Base-by-base conservation (phyloP, 2,329 filamentous ascomycete genomes). In the Apiospora phragmitis region DNA sequence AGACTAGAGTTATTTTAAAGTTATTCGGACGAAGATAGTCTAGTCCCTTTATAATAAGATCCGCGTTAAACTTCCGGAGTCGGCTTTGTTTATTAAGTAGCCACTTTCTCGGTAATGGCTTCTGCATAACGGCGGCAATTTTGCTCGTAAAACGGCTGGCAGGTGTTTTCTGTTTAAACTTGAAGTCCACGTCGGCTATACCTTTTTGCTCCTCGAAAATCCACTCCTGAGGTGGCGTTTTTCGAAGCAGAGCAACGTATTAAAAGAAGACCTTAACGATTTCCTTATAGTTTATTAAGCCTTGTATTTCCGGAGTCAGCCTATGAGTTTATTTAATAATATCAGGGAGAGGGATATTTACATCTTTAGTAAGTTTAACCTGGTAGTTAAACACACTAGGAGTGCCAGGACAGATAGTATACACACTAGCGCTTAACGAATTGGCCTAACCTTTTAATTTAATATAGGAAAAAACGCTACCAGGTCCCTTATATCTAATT, bases 391-490 rank as follows among this genome's bases (percentile, higher is more conserved):
- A 97, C 66, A 95, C 87, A 0, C 92, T 91, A 0, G 93, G 90
- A 0, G 85, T 86, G 18, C 94, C 95, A 3, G 94, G 92, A 76
- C 94, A 97, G 51, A 97, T 84, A 0, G 90, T 85, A 77, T 91
- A 91, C 9, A 90, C 88, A 45, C 94, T 94, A 49, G 94, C 93
- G 65, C 92, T 93, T 2, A 98, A 85, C 3, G 91, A 90, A 76
- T 95, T 97, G 4, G 92, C 94, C 93, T 94, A 97, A 8, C 83
- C 91, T 81, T 95, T n/a, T n/a, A n/a, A n/a, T n/a, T n/a, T n/a
- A n/a, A n/a, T n/a, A n/a, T n/a, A n/a, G n/a, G n/a, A n/a, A 85
- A 98, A 90, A 77, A 98, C 93, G 80, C 95, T 97, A 4, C 95
- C 95, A 0, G 95, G 95, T 0, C 95, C 94, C 80, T 98, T 95